Evolutionary conservation across 352 stramenopile species (phyloP).

Genomic region (Globisporangium nagaii): DNA sequence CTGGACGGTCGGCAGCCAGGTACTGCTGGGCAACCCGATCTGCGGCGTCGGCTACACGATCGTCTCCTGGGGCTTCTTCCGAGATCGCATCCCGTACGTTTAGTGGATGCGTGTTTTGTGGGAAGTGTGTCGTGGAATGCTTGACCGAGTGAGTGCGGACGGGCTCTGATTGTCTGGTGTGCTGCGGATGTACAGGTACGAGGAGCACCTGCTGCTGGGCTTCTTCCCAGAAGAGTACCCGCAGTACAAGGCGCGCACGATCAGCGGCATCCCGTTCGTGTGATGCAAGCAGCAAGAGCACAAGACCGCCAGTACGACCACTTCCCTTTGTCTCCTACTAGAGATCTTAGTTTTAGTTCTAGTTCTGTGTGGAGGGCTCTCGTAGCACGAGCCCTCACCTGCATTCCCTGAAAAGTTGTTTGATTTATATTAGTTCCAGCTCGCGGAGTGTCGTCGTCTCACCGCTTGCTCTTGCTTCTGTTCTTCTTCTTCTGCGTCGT

Average conservation of each 20-base stretch:
- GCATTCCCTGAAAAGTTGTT: neutral
- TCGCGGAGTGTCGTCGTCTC: too few relatives aligned
- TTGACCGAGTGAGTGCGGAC: neutral
- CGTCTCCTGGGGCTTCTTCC: constrained; percentile 94
- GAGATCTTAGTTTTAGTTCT: constrained; percentile 3
- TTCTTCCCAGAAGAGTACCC: constrained; percentile 94
- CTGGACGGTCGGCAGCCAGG: constrained; percentile 94
- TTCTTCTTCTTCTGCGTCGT: constrained; percentile 49
- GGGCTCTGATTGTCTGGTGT: too few relatives aligned
- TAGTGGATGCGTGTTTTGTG: neutral
- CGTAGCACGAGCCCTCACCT: neutral
- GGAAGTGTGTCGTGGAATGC: neutral
- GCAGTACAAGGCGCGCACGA: constrained; percentile 81
- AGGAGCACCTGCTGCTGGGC: constrained; percentile 87
- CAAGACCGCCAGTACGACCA: neutral
- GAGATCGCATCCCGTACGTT: constrained; percentile 89
- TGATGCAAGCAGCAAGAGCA: constrained; percentile 3
- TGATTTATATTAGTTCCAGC: too few relatives aligned
- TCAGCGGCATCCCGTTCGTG: constrained; percentile 93
- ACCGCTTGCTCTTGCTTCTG: constrained; percentile 16
- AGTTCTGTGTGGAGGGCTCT: too few relatives aligned
- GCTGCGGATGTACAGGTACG: constrained; percentile 48
- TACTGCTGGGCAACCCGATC: constrained; percentile 91
- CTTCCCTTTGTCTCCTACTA: neutral
- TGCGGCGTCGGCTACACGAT: constrained; percentile 82